phyloP scores from a whole-genome alignment of 768 basidiomycete genomes.

The Boletus sp. region DNA sequence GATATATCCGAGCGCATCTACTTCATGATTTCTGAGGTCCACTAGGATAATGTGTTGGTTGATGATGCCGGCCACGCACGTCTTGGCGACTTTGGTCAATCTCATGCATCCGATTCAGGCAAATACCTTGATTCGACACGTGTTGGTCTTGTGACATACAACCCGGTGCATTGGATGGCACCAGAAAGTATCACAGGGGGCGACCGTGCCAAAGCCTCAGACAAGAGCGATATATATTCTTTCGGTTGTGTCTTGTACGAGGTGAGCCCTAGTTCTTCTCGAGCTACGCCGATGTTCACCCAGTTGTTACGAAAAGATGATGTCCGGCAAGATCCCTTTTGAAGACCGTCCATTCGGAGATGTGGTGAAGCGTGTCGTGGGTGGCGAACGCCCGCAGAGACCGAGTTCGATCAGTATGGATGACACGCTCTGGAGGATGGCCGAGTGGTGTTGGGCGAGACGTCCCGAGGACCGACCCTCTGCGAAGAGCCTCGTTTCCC shows the following conservation, averaged over 20 bases:
- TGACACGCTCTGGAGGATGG: slow-evolving; percentile 17
- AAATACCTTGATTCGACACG: slow-evolving; percentile 23
- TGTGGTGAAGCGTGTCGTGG: neutral
- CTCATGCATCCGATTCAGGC: slow-evolving; percentile 23
- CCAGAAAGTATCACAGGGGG: slow-evolving; percentile 21
- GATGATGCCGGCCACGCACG: slow-evolving; percentile 12
- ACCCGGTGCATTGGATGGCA: slow-evolving; percentile 25
- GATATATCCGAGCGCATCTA: slow-evolving; percentile 1
- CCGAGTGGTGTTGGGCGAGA: slow-evolving; percentile 9
- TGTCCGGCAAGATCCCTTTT: slow-evolving; percentile 19
- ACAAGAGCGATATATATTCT: slow-evolving; percentile 25
- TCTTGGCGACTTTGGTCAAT: slow-evolving; percentile 30
- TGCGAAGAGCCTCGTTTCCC: slow-evolving; percentile 3
- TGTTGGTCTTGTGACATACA: slow-evolving; percentile 12
- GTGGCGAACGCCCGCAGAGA: neutral
- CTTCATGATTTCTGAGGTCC: neutral
- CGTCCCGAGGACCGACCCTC: slow-evolving; percentile 13
- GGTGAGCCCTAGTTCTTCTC: slow-evolving; percentile 11
- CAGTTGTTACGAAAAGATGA: slow-evolving; percentile 12
- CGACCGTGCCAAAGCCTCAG: slow-evolving; percentile 6
- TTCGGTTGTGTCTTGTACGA: slow-evolving; percentile 33
- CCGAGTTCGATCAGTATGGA: slow-evolving; percentile 4
- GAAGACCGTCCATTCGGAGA: neutral
- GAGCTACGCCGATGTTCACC: neutral
- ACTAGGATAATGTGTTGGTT: slow-evolving; percentile 27